Evolutionary conservation across 2,329 filamentous ascomycete species (phyloP).

Genomic region (Cercospora janseana): DNA sequence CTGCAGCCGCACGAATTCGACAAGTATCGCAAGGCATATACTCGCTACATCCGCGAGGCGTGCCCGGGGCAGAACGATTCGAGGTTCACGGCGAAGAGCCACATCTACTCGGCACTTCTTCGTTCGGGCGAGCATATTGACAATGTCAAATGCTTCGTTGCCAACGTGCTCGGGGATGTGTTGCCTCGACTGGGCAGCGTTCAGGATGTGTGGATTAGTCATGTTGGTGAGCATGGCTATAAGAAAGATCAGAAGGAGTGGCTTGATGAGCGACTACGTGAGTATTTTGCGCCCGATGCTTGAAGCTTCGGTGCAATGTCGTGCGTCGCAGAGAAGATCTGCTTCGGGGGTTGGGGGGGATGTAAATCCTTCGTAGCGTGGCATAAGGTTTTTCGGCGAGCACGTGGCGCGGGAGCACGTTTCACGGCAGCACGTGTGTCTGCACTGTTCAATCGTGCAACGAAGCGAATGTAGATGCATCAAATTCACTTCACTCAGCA

Average conservation of each 20-base stretch:
- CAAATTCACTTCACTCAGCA: neutral
- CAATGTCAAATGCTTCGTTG: constrained; percentile 19
- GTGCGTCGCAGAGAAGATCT: no score
- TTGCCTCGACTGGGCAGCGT: constrained; percentile 13
- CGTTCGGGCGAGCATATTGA: constrained; percentile 19
- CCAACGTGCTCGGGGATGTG: constrained; percentile 21
- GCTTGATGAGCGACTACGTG: constrained; percentile 16
- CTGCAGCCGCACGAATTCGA: constrained; percentile 19
- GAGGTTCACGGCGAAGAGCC: constrained; percentile 23
- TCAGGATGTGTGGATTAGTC: constrained; percentile 11
- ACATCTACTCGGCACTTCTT: constrained; percentile 21
- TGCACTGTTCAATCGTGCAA: neutral
- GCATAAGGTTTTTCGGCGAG: neutral
- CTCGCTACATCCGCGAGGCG: constrained; percentile 19
- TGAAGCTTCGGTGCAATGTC: no score
- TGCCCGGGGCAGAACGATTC: constrained; percentile 15
- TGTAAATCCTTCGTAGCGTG: neutral
- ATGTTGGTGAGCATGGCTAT: constrained; percentile 18
- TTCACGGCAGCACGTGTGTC: neutral
- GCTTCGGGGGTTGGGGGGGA: neutral
- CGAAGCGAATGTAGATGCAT: neutral
- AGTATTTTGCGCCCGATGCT: constrained; percentile 19
- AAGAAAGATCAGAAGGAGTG: constrained; percentile 17
- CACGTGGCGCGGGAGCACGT: neutral
- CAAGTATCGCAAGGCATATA: constrained; percentile 22